Base-by-base conservation (phyloP, 2,329 filamentous ascomycete species). In the Scedosporium minutisporum region DNA sequence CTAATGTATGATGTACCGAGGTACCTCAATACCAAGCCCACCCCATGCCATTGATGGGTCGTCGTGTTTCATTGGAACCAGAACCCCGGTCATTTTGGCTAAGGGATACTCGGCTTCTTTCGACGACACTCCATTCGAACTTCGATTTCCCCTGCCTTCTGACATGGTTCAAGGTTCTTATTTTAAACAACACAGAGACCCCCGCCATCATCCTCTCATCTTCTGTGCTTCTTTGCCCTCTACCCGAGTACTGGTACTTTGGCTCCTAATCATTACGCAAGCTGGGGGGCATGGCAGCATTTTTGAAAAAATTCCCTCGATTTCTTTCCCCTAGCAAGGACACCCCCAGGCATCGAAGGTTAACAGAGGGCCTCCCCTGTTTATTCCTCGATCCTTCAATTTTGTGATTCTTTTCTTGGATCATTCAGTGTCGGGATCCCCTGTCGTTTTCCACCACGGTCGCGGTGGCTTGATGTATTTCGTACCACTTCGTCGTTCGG, bases 161-260 rank as follows among this genome's bases (percentile, higher is more conserved):
- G 48, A 61, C 60, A 61, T 61, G 60, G 60, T 61, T 61, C 60
- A 61, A 41, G 60, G 60, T 55, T 61, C 60, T 61, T 57, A 55
- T 53, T 53, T 59, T 61, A 33, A 61, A 61, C 60, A 55, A 27
- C n/a, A 61, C 7, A 41, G 25, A 41, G 46, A 27, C 48, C 60
- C 60, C 60, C 48, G 33, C 41, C 25, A 60, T 61, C 60, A 61
- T 61, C 48, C 41, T 33, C 51, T 44, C 60, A 61, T n/a, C 48
- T 38, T 18, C 33, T 33, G 6, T 2, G 29, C 29, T 38, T 38
- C 33, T 38, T 25, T 55, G 18, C 48, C 48, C 25, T 48, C 44
- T 21, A 9, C 44, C 44, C 51, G 51, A 55, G 51, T 55, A 55
- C 51, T 27, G 21, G 51, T 55, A 55, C 51, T 55, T 55, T 12